Percentiles rank a stretch among this genome's conserved stretches.
Evolutionary conservation across 306 rosid genomes (phyloP).

Genomic region (Castanea sativa): DNA sequence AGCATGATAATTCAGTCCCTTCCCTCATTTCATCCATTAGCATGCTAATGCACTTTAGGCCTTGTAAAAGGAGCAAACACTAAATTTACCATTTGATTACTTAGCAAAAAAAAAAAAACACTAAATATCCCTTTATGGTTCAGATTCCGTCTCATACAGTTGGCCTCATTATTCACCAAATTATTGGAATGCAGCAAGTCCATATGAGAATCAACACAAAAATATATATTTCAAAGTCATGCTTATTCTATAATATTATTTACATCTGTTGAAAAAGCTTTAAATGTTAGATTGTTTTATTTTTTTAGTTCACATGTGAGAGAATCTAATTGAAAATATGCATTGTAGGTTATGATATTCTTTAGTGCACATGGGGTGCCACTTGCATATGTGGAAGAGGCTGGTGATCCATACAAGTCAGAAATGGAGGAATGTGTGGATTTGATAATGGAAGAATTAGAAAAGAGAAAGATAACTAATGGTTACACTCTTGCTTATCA

Average conservation of each 20-base stretch:
- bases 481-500: slow-evolving; percentile 90
- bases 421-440: slow-evolving; percentile 99
- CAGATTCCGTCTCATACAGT: no score
- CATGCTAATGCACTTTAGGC: no score
- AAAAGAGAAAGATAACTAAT: slow-evolving; percentile 69
- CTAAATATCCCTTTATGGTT: no score
- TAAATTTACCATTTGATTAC: no score
- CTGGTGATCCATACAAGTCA: slow-evolving; percentile 97
- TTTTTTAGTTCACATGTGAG: slow-evolving; percentile 12
- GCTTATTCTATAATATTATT: slow-evolving; percentile 2
- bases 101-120: no score
- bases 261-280: slow-evolving; percentile 1
- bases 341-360: slow-evolving; percentile 73
- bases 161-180: no score
- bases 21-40: no score
- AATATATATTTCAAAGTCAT: neutral
- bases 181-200: no score
- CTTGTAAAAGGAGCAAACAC: no score
- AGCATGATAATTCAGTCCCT: no score
- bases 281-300: slow-evolving; percentile 1
- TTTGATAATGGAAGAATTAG: slow-evolving; percentile 90
- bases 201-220: neutral
- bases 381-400: slow-evolving; percentile 96
- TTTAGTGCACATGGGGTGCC: slow-evolving; percentile 98
- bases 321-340: slow-evolving; percentile 20